Base-by-base conservation (phyloP, 2,329 filamentous ascomycete genomes). In the Ceratocystis harringtonii region DNA sequence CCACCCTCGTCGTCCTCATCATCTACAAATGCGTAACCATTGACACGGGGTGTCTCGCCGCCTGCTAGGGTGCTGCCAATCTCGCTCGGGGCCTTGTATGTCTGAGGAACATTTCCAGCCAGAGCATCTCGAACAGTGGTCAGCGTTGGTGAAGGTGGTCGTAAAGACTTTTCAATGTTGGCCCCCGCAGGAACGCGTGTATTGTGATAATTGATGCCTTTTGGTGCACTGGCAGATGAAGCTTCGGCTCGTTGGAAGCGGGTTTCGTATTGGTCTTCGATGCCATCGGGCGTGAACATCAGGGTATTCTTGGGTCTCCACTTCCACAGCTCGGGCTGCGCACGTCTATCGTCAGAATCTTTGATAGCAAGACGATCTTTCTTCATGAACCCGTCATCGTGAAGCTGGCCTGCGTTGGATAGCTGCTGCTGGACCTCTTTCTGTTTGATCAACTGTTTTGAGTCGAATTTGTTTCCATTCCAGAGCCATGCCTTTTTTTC, bases 21-120 rank as follows among this genome's bases (percentile, higher is more conserved):
- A 70, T 96, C 91, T 44, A 99, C 92, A 75, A 96, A 97, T 0
- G 90, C 84, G 73, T 96, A 99, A 1, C 94, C 94, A 69, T 95
- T 95, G 0, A 97, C 89, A 1, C 90, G 82, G 0, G 92, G 94
- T 0, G 92, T 97, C 66, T 80, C 81, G 17, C 86, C 88, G 0
- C 79, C 79, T 0, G 70, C 70, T 1, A 80, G 80, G 4, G 64
- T 62, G 52, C 66, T 68, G 5, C 64, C 64, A 8, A 78, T 73
- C 3, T 75, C 78, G 5, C 71, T 77, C 0, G 83, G 83, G 69
- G 90, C 85, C 12, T 84, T 83, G 28, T 86, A 82, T 7, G 79
- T 81, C 1, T 79, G 77, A 7, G 84, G 81, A 3, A 87, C 84
- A 6, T 79, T 83, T 8, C 91, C 90, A 1, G 87, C 84, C 65